phyloP scores from a whole-genome alignment of 805 yeast species.

The Yueomyces sinensis region DNA sequence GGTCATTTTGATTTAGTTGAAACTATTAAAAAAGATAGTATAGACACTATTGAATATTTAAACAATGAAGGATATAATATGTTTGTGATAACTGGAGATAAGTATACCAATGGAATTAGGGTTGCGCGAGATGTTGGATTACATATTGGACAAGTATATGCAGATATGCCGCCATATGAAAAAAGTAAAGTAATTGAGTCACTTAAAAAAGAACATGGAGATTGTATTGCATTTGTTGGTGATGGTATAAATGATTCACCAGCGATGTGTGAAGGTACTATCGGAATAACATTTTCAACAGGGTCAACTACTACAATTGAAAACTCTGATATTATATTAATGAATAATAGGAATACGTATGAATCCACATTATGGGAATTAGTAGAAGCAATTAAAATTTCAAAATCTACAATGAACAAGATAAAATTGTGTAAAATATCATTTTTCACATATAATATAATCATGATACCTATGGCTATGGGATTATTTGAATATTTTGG shows the following conservation, averaged over 20 bases:
- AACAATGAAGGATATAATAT: constrained; percentile 40
- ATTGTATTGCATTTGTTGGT: constrained; percentile 75
- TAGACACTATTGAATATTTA: constrained; percentile 43
- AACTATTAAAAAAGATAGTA: constrained; percentile 51
- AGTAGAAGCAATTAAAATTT: constrained; percentile 50
- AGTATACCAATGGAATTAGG: constrained; percentile 41
- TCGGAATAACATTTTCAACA: constrained; percentile 84
- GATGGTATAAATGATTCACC: constrained; percentile 99
- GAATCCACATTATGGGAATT: constrained; percentile 33
- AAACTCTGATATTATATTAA: constrained; percentile 83
- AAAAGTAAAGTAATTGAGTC: constrained; percentile 55
- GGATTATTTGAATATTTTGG: constrained; percentile 77
- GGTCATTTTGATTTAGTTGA: constrained; percentile 66
- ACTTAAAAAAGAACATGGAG: constrained; percentile 24
- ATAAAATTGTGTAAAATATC: constrained; percentile 75
- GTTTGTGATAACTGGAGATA: constrained; percentile 89
- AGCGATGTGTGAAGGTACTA: constrained; percentile 74
- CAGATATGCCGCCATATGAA: constrained; percentile 64
- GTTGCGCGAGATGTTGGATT: constrained; percentile 63
- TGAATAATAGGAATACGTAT: constrained; percentile 26
- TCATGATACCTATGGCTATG: constrained; percentile 90
- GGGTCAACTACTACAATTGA: constrained; percentile 96
- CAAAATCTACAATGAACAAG: constrained; percentile 54
- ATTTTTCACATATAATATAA: constrained; percentile 72
- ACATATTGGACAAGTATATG: constrained; percentile 46